Base-by-base conservation (phyloP, 2,329 filamentous ascomycete genomes). In the Monilinia fructicola region DNA sequence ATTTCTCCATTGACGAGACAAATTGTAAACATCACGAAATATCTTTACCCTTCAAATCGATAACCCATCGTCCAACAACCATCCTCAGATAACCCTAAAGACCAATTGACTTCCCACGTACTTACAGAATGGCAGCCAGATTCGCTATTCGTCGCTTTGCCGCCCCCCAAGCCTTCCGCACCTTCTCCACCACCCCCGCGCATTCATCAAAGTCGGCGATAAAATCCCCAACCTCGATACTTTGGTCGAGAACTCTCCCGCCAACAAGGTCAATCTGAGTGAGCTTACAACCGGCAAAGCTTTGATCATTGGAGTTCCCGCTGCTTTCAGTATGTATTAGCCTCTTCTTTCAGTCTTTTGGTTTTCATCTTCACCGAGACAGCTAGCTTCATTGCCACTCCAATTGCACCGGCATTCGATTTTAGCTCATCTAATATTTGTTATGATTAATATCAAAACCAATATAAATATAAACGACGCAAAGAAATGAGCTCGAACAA, bases 241-340 rank as follows among this genome's bases (percentile, higher is more conserved):
- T 60, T 85, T 97, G 73, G 89, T 88, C 71, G 91, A 98, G 81
- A 85, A 86, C 79, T 93, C 90, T n/a, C 94, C 94, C 0, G 92
- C 91, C 69, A 96, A 93, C 84, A 95, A 93, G 80, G 87, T 98
- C 78, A 94, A 92, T 79, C 84, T 98, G 73, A 85, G 90, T 70
- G 92, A 96, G 81, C 84, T 96, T 70, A 77, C 78, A 69, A 83
- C 83, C 70, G 87, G 86, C 70, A 90, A 92, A 76, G 92, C 91
- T 67, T 80, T 97, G 73, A 89, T 98, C 76, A 85, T 98, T 72
- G 92, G 92, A 69, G 90, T 95, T 40, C 92, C 92, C 1, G 91
- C 90, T 61, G 91, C 91, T 65, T 94, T 92, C 79, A 85, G 84
- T 82, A 77, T 69, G 83, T 79, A 46, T 5, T 28, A 44, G 40